Percentiles rank a stretch among this genome's conserved stretches.
These are phyloP conservation scores for Euphorbia tirucalli DNA, from an alignment of 345 rosid genomes.

Conservation along the genomic window DNA sequence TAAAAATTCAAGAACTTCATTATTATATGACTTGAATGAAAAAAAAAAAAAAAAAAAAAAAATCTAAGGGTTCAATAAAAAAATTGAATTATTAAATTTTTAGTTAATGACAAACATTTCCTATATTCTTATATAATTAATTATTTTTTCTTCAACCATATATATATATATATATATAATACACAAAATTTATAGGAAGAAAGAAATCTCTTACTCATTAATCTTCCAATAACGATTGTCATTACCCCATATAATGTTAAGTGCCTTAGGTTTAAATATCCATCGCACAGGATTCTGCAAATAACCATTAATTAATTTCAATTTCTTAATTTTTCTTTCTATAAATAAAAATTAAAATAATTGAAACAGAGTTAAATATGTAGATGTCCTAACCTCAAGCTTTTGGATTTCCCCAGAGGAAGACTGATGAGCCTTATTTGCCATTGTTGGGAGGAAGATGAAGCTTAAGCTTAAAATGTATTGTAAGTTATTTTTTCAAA, in stretches of 20 bases:
- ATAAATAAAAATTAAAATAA: neutral
- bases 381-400: neutral
- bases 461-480: neutral
- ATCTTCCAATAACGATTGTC: conserved; percentile 27
- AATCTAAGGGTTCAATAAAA: too few species aligned
- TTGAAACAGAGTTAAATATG: too few species aligned
- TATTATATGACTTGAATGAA: too few species aligned
- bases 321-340: neutral
- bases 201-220: neutral
- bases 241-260: conserved; percentile 30
- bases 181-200: neutral
- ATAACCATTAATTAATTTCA: neutral
- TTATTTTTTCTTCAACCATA: neutral
- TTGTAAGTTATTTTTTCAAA: too few species aligned
- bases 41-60: too few species aligned
- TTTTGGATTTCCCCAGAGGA: neutral
- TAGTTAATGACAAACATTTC: too few species aligned
- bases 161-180: neutral
- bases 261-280: neutral
- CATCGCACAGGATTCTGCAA: neutral
- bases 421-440: neutral
- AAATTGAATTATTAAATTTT: too few species aligned
- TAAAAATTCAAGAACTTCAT: too few species aligned
- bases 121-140: too few species aligned
- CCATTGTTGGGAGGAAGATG: neutral